Conservation (phyloP, 2,329 filamentous ascomycete genomes). For the Paraphaeosphaeria minitans region DNA sequence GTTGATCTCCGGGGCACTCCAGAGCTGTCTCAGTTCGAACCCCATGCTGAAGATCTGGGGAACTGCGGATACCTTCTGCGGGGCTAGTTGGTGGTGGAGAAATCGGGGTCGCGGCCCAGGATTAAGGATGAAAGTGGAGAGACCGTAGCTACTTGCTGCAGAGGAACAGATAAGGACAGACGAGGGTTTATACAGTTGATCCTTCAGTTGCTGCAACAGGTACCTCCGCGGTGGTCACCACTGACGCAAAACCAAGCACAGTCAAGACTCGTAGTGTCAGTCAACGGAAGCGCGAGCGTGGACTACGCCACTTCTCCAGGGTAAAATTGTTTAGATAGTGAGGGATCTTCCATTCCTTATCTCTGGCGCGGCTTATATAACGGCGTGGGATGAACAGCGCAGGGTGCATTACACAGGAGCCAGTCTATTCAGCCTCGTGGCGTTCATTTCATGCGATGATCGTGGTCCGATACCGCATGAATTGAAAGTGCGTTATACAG, state of each 20-base stretch:
- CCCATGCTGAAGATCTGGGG: slow-evolving; percentile 31
- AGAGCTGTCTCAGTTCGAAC: slow-evolving; percentile 42
- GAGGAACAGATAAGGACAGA: slow-evolving; percentile 18
- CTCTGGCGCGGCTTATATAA: slow-evolving; percentile 13
- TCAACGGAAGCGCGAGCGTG: slow-evolving; percentile 29
- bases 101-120: slow-evolving; percentile 1
- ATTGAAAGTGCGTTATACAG: neutral
- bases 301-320: slow-evolving; percentile 26
- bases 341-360: slow-evolving; percentile 30
- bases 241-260: slow-evolving; percentile 33
- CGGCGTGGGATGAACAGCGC: slow-evolving; percentile 2
- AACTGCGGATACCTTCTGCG: slow-evolving; percentile 8
- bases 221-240: slow-evolving; percentile 44
- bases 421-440: slow-evolving; percentile 8
- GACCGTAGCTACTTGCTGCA: slow-evolving; percentile 23
- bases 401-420: slow-evolving; percentile 6
- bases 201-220: slow-evolving; percentile 20
- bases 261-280: slow-evolving; percentile 25
- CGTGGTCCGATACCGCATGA: neutral
- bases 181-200: slow-evolving; percentile 32
- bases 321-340: neutral
- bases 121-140: neutral
- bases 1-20: slow-evolving; percentile 72
- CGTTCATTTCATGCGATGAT: neutral
- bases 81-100: slow-evolving; percentile 18